Base-by-base conservation (phyloP, 2,329 filamentous ascomycete species). In the Cytospora leucostoma region DNA sequence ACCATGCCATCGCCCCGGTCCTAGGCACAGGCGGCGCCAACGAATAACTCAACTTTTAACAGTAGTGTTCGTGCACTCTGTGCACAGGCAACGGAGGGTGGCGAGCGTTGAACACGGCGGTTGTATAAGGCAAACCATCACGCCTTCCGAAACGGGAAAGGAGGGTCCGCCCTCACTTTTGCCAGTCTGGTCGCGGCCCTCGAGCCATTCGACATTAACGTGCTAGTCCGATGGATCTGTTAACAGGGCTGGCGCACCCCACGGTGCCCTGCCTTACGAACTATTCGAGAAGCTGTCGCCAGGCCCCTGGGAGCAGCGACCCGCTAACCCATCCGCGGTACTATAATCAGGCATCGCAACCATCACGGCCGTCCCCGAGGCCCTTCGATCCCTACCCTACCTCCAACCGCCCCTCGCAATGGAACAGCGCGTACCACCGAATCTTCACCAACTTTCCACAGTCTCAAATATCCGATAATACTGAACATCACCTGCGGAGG, bases 401-500 rank as follows among this genome's bases (percentile, higher is more conserved):
- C 57, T 64, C 70, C 53, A 71, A 74, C 53, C 72, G 69, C 65
- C 72, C 56, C 32, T 56, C 56, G 33, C 40, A 55, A 17, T 63
- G 61, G 61, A 60, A 64, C 57, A 66, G 49, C 47, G 54, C 56
- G 12, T 63, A 47, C 49, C 61, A 61, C 44, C 59, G 60, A 13
- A 61, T 66, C 38, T 47, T 58, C 13, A 66, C 64, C 44, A 66
- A 66, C 34, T 37, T 66, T 15, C 34, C 38, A 4, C 33, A 33
- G 27, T 40, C 57, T 10, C 66, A 70, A 13, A 56, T 61, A 8
- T 57, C 67, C 35, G 76, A 79, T 5, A 74, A 76, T 61, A 74
- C 76, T 60, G 92, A 97, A 74, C 88, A 96, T 74, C 90, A 92
- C 70, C 81, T 97, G 62, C 87, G 94, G 68, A 87, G 94, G 68